phyloP scores from a whole-genome alignment of 495 filamentous ascomycete genomes.

The Lophiostoma macrostomum region DNA sequence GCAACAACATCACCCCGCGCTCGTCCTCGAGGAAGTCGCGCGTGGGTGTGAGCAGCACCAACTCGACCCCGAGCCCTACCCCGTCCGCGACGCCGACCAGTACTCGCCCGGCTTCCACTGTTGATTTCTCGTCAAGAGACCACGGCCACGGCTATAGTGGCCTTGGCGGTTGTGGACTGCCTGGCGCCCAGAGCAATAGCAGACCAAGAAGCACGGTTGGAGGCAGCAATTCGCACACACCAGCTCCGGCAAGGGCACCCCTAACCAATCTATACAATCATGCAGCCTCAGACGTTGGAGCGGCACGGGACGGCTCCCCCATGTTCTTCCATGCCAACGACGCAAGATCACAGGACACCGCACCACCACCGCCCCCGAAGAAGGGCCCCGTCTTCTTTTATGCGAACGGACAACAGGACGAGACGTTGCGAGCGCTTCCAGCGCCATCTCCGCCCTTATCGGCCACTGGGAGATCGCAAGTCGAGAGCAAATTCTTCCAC shows the following conservation, averaged over 20 bases:
- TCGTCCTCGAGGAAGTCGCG: constrained; percentile 42
- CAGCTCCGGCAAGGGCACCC: constrained; percentile 23
- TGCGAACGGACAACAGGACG: constrained; percentile 39
- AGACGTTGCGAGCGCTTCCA: constrained; percentile 1
- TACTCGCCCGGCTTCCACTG: constrained; percentile 15
- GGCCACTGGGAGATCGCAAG: constrained; percentile 15
- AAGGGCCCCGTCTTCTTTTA: constrained; percentile 41
- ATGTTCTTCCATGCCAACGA: constrained; percentile 45
- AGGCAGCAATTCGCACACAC: constrained; percentile 17
- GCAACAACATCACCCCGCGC: constrained; percentile 42
- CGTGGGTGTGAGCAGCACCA: constrained; percentile 32
- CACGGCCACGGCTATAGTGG: constrained; percentile 19
- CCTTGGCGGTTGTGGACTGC: constrained; percentile 12
- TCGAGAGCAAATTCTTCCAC: constrained; percentile 44
- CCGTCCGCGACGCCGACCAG: constrained; percentile 29
- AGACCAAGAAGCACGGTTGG: constrained; percentile 32
- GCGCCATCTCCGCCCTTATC: constrained; percentile 35
- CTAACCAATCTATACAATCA: constrained; percentile 1
- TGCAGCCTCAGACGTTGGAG: constrained; percentile 4
- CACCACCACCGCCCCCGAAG: constrained; percentile 30
- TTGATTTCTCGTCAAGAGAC: constrained; percentile 17
- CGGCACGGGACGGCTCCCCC: constrained; percentile 9
- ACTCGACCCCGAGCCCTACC: constrained; percentile 36
- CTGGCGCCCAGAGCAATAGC: constrained; percentile 1
- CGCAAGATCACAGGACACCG: constrained; percentile 25